Base-by-base conservation (phyloP, 306 rosid genomes). In the Trifolium subterraneum region DNA sequence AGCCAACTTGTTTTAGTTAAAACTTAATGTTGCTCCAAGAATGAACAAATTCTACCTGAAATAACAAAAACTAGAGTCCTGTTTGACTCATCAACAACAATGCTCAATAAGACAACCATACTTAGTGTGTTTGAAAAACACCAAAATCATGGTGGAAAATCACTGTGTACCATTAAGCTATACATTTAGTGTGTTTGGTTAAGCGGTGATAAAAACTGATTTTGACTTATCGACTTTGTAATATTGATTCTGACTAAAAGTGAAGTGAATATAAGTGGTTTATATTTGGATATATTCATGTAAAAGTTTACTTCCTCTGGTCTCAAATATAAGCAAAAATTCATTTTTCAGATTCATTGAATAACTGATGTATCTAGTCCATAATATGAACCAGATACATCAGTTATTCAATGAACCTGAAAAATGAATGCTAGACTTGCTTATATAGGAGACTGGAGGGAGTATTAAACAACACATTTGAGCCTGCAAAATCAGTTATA, bases 1-100 rank as follows among this genome's bases (percentile, higher is more conserved):
- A 29, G 64, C 19, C 5, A 59, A 59, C 64, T 25, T 25, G 19
- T 25, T 25, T 25, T 10, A 13, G 38, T 48, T 74, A 70, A 73
- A 14, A 68, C 51, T 56, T 35, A 35, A 16, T 35, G 9, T 35
- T 36, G 12, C 16, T 36, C 19, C 16, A 47, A 47, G 64, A 75
- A 18, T 19, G 23, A 18, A 36, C 48, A 47, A 80, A 10, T 73
- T 13, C 59, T 8, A 52, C 31, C 77, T 9, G 18, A 48, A 70
- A 69, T 70, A 44, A 29, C 45, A 44, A 38, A 50, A 58, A n/a
- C 47, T 10, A 59, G 33, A 70, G 27, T 52, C 39, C 4, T 10
- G 29, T 14, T 75, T 64, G 80, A 80, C 74, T 23, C 29, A 6
- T 38, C 50, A 23, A 72, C 64, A 78, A 47, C 62, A 63, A 45